Base-by-base conservation (phyloP, 2,329 filamentous ascomycete genomes). In the Aschersonia sp. region DNA sequence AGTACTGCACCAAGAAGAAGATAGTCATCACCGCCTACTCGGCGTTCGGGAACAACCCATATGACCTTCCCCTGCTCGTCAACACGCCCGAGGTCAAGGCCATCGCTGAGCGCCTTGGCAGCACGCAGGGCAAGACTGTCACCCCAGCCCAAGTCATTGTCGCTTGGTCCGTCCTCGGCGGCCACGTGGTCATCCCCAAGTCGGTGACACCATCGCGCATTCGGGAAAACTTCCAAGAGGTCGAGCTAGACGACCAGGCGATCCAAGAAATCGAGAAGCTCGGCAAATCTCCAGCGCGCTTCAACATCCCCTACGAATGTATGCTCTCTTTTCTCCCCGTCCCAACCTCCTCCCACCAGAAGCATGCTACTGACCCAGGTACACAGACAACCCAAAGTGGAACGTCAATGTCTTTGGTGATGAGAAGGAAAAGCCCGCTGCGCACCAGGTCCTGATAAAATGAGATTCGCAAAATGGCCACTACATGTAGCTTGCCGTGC, bases 131-230 rank as follows among this genome's bases (percentile, higher is more conserved):
- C 52, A 63, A 60, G 65, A 55, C 54, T 43, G 64, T 67, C 49
- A 68, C 66, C 10, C 59, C 64, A 12, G 67, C 68, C 43, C 68
- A 71, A 55, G 66, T 70, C 51, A 57, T 71, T 70, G 62, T 79
- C 66, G 59, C 81, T 68, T 81, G 79, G 77, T 62, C 68, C 67
- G 60, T 72, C 65, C 55, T 71, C 43, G 64, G 77, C 54, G 81
- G 79, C 47, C 81, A 80, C 64, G 77, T 71, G 55, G 83, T 87
- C 54, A 86, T 87, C 55, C 84, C 84, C 58, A 87, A 87, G 72
- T 81, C 75, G 22, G 81, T 86, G 52, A 85, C 75, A 48, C 71
- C 77, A 45, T 70, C 70, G 35, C 76, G 84, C 49, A 87, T 88
- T 54, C 68, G 75, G 57, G 73, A 70, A 57, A 87, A 88, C 71